A percentile compares a stretch with the other conserved stretches of the same genome.
These are phyloP conservation scores for Straminergon stramineum DNA, from an alignment of 225 moss, liverwort and hornwort genomes.

Conservation along the genomic window DNA sequence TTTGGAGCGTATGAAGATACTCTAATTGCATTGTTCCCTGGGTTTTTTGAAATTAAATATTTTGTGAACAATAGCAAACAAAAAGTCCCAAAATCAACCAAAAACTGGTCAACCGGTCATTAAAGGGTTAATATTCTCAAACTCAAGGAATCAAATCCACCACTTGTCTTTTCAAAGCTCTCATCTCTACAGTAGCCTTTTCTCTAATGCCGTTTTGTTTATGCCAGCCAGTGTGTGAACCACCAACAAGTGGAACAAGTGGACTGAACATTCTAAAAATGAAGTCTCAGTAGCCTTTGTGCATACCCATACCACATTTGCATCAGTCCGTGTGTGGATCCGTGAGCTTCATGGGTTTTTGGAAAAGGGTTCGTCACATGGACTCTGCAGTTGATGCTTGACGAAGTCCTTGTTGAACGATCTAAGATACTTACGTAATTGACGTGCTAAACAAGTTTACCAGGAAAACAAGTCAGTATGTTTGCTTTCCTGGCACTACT, in stretches of 20 bases:
- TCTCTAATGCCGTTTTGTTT: not conserved
- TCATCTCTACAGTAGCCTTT: not conserved
- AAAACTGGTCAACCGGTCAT: no score
- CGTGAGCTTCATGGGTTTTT: not conserved
- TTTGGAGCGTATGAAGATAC: no score
- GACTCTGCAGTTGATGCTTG: not conserved
- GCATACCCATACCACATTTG: not conserved
- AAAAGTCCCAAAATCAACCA: no score
- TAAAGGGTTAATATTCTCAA: not conserved
- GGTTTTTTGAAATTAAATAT: no score
- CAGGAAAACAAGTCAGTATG: not conserved
- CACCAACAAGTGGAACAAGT: not conserved
- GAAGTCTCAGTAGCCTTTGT: not conserved
- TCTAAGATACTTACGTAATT: not conserved
- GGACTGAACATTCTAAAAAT: not conserved
- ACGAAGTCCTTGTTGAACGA: not conserved
- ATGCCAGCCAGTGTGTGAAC: not conserved
- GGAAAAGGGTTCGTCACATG: not conserved
- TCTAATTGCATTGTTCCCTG: no score
- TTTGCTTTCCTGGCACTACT: no score
- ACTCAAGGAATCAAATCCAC: not conserved
- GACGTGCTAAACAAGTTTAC: not conserved
- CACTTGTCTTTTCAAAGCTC: not conserved
- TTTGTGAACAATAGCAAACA: no score
- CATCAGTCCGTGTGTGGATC: not conserved